Conservation (phyloP, 2,329 filamentous ascomycete genomes). For the Byssothecium circinans region DNA sequence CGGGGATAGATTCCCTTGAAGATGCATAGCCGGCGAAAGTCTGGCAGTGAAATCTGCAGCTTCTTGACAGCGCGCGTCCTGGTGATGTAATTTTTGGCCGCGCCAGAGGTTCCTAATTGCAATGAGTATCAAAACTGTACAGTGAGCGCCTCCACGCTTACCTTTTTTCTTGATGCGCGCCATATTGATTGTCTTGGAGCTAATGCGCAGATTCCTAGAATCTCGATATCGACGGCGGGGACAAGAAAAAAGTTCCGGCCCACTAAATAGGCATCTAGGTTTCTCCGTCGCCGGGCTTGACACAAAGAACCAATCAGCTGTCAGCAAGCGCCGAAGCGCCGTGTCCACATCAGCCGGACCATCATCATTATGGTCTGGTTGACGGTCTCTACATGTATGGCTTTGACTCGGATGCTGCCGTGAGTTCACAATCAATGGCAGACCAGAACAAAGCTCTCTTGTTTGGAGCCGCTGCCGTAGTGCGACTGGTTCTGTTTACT, state of each 20-base stretch:
- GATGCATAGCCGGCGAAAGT: conserved; percentile 97
- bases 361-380: too few species aligned
- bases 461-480: conserved; percentile 72
- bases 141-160: conserved; percentile 32
- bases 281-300: conserved; percentile 20
- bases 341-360: not conserved
- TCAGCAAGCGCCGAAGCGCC: not conserved
- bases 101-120: conserved; percentile 71
- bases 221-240: conserved; percentile 11
- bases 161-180: conserved; percentile 63
- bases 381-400: too few species aligned
- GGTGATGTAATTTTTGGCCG: conserved; percentile 98
- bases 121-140: conserved; percentile 20
- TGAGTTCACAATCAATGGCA: conserved; percentile 37
- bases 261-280: conserved; percentile 20
- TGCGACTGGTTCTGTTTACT: conserved; percentile 78
- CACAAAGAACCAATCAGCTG: conserved; percentile 10
- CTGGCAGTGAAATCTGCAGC: conserved; percentile 92
- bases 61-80: conserved; percentile 96
- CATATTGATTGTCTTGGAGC: conserved; percentile 24
- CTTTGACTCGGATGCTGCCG: not conserved
- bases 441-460: conserved; percentile 66
- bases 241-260: conserved; percentile 38
- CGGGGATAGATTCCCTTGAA: conserved; percentile 99
- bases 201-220: not conserved